A percentile compares a stretch with the other conserved stretches of the same genome.
These are phyloP conservation scores for Flammula alnicola DNA, from an alignment of 1,284 basidiomycete species.

Conservation along the genomic window DNA sequence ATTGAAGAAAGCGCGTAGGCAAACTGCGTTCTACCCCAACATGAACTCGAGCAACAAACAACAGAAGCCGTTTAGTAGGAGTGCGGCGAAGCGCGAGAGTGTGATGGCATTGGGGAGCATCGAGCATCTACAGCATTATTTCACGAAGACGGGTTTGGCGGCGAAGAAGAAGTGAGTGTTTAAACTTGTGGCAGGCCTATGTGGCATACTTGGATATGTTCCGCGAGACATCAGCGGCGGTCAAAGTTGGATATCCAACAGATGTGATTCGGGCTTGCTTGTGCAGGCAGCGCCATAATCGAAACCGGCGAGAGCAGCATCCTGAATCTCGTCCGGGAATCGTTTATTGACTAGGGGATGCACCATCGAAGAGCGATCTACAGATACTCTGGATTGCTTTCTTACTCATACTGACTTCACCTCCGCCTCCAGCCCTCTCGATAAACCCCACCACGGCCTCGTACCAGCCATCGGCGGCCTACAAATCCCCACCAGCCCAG, in stretches of 20 bases:
- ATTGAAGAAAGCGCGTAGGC: constrained; percentile 27
- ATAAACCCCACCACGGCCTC: constrained; percentile 61
- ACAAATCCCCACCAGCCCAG: constrained; percentile 46
- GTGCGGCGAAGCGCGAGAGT: constrained; percentile 84
- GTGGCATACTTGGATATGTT: too few species aligned
- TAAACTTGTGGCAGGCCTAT: too few species aligned
- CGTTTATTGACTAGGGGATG: too few species aligned
- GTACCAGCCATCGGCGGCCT: constrained; percentile 75
- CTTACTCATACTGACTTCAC: constrained; percentile 1
- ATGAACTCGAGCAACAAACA: constrained; percentile 71
- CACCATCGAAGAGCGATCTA: too few species aligned
- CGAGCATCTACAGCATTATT: constrained; percentile 87
- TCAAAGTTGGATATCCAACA: too few species aligned
- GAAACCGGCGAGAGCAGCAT: too few species aligned
- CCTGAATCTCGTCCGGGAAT: too few species aligned
- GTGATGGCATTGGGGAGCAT: constrained; percentile 88
- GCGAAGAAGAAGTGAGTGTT: constrained; percentile 70
- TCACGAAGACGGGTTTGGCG: constrained; percentile 80
- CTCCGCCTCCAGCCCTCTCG: constrained; percentile 46
- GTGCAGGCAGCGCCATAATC: too few species aligned
- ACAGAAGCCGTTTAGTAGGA: constrained; percentile 81
- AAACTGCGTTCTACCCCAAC: constrained; percentile 76
- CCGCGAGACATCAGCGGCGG: too few species aligned
- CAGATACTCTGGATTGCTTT: too few species aligned
- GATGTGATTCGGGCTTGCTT: too few species aligned